Base-by-base conservation (phyloP, 306 rosid species). In the Gastrolobium bilobum region DNA sequence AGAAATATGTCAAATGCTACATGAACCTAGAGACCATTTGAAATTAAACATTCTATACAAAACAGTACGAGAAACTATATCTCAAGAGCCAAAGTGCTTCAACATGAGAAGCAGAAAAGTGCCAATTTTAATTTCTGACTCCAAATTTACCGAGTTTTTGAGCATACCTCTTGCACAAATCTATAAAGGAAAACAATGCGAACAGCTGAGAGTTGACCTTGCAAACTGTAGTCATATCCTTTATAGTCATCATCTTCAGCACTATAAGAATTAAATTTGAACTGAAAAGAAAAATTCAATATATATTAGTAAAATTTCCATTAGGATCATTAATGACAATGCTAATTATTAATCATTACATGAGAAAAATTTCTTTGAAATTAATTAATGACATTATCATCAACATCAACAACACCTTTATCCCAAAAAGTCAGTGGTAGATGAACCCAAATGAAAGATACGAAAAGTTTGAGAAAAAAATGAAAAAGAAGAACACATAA, bases 151-250 rank as follows among this genome's bases (percentile, higher is more conserved):
- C 2, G 33, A 69, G 78, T 33, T 54, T 35, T 75, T 58, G 44
- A 52, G 63, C 88, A 71, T 91, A 95, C 99, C 99, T 95, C 99
- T 77, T 93, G 98, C 77, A 95, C 91, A 86, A 95, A 95, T 87
- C 99, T 90, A 83, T 95, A 88, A 51, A 95, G 98, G 86, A 95
- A 91, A 82, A 93, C 90, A 66, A 95, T 87, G 68, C 99, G 99
- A 82, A 95, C 99, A 56, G 99, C 99, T 84, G 97, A 91, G 79
- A 95, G 97, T 57, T 89, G 96, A 63, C 99, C 96, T 62, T 84
- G 80, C 89, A 95, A 85, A 82, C 98, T 89, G 82, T 93, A 93
- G 80, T 85, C 93, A 84, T 91, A 93, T 70, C 99, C 99, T 85
- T 95, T 87, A 70, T 90, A 95, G 82, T 95, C 98, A 75, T 91